Conservation (phyloP, 345 rosid genomes). For the Turritis glabra region DNA sequence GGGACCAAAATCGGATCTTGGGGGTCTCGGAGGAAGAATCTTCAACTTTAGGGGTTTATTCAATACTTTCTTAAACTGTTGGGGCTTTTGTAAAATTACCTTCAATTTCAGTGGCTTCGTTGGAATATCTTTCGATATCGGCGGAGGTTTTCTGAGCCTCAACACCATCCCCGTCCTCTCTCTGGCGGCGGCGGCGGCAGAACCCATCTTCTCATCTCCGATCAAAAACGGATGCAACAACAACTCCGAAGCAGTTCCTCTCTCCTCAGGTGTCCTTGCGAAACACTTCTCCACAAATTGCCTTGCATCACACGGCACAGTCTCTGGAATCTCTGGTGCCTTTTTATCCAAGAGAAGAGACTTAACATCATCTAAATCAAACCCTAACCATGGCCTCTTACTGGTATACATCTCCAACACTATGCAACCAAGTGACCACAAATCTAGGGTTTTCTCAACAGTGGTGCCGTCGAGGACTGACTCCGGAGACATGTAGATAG, state of each 20-base stretch:
- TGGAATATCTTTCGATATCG: background rate
- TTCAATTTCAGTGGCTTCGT: slow-evolving; percentile 9
- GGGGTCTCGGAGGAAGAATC: slow-evolving; percentile 5
- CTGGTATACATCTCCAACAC: slow-evolving; percentile 33
- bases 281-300: slow-evolving; percentile 31
- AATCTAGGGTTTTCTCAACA: slow-evolving; percentile 35
- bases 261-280: slow-evolving; percentile 19
- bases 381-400: slow-evolving; percentile 11
- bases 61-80: background rate
- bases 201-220: background rate
- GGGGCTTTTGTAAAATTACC: background rate
- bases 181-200: background rate
- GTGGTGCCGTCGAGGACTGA: slow-evolving; percentile 3
- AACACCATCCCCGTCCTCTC: slow-evolving; percentile 22
- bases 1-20: background rate
- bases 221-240: slow-evolving; percentile 34
- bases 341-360: background rate
- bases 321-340: slow-evolving; percentile 19
- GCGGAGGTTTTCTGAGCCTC: slow-evolving; percentile 21
- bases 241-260: slow-evolving; percentile 34
- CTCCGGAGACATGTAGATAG: slow-evolving; percentile 29
- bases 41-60: background rate
- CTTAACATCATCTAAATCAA: background rate
- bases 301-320: slow-evolving; percentile 31
- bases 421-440: slow-evolving; percentile 37